Conservation (phyloP, 139 green algal genomes). For the Chlamydomonas sp. region DNA sequence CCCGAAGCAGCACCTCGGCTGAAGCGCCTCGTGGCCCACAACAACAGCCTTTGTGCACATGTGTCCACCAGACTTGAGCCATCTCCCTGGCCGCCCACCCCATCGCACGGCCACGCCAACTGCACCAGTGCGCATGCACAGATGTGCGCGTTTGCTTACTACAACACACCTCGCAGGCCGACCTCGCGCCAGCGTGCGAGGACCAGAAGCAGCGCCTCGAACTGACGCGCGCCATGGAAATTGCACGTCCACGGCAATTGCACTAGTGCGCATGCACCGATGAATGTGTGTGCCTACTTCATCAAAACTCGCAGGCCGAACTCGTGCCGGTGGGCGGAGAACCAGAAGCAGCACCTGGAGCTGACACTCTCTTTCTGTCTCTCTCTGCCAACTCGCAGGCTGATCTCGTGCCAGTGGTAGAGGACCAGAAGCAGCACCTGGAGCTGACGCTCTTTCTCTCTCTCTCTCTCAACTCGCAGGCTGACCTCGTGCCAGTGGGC, state of each 20-base stretch:
- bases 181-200: not conserved
- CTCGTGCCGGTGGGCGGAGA: not conserved
- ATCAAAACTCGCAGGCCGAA: not conserved
- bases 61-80: not conserved
- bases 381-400: not conserved
- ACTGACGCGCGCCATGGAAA: not conserved
- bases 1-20: no score
- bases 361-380: not conserved
- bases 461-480: slow-evolving; percentile 38
- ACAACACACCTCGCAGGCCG: not conserved
- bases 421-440: not conserved
- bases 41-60: no score
- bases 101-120: no score
- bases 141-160: no score
- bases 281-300: no score
- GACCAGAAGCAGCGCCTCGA: slow-evolving; percentile 3
- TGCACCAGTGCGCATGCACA: no score
- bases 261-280: no score
- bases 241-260: not conserved
- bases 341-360: not conserved
- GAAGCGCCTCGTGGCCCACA: no score
- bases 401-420: not conserved
- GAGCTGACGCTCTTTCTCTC: not conserved
- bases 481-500: slow-evolving; percentile 93
- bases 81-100: not conserved